Evolutionary conservation across 2,329 filamentous ascomycete genomes (phyloP), one percentile per base, ranked within the genome.

Genomic region (Paracoccidioides brasiliensis): DNA sequence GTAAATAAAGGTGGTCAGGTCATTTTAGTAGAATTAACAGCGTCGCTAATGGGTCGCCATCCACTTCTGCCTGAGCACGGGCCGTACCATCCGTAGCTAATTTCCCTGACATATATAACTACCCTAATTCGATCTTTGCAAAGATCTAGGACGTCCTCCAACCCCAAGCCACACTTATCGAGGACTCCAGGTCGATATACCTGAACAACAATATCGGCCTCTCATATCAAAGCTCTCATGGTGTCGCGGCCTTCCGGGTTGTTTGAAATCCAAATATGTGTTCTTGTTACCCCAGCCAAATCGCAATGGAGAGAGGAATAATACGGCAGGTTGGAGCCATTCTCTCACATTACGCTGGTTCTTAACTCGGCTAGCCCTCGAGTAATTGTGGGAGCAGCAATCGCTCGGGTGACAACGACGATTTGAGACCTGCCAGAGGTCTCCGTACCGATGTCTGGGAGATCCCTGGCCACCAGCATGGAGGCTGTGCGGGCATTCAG

Each of bases 21-120:
- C 2, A 22, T 22, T 22, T 22, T 22, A 22, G 22, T 22, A 22
- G 22, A 1, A 30, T 30, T 30, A 41, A 48, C 44, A 14, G 35
- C 35, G 9, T 80, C 76, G 35, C 70, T 72, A 55, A 80, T 78
- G 61, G 78, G 76, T 64, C 80, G 78, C 77, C 77, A 80, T 0
- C 77, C 77, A 41, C 68, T 73, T 3, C 77, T 66, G 35, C 72
- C 64, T 7, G 66, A 63, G 72, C 73, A 76, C 0, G 74, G 73
- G 0, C 77, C 78, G 52, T 77, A 61, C 69, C 72, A 79, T 0
- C 78, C 78, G 57, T 78, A 80, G 62, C 76, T 79, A 59, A 80
- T 79, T 65, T 79, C 77, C 3, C 73, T 65, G 3, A 75, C 72
- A 46, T 77, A 72, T 15, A 80, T 68, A 28, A 78, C 67, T 0